Conservation (phyloP, 75 land plant genomes). For the Picea sitchensis region DNA sequence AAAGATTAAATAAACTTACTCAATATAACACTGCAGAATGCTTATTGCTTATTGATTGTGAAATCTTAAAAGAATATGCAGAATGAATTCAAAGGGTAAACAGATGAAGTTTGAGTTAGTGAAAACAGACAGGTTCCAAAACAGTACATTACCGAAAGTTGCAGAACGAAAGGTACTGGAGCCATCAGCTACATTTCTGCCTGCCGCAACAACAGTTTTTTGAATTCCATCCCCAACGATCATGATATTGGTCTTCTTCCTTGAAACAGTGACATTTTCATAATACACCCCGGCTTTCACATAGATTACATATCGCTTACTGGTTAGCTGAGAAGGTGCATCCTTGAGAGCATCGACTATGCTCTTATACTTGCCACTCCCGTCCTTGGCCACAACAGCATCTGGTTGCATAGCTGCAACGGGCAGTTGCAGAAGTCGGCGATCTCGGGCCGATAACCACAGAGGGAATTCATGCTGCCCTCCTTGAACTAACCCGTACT, state of each 20-base stretch:
- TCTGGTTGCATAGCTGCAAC: neutral
- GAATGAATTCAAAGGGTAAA: no score
- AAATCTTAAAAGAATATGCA: no score
- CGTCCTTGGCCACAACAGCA: constrained; percentile 33
- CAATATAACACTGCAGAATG: no score
- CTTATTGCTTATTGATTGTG: no score
- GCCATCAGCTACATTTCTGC: constrained; percentile 14
- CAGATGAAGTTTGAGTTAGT: no score
- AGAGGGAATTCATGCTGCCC: neutral
- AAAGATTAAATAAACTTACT: no score
- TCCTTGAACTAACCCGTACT: no score
- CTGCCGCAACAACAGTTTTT: constrained; percentile 18
- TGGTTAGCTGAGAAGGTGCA: constrained; percentile 14
- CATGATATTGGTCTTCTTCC: constrained; percentile 15
- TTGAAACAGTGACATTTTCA: constrained; percentile 24
- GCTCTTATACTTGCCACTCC: constrained; percentile 20
- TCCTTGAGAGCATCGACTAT: constrained; percentile 21
- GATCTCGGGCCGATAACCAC: constrained; percentile 3
- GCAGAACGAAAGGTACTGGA: constrained; percentile 35
- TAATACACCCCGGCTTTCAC: constrained; percentile 28
- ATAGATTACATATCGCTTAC: constrained; percentile 18
- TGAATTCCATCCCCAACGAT: constrained; percentile 36
- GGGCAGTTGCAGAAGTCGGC: constrained; percentile 6
- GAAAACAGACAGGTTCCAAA: no score
- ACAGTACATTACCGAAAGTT: constrained; percentile 21